These are phyloP conservation scores for Vitis riparia DNA, from an alignment of 164 flowering plant species.

Conservation along the genomic window DNA sequence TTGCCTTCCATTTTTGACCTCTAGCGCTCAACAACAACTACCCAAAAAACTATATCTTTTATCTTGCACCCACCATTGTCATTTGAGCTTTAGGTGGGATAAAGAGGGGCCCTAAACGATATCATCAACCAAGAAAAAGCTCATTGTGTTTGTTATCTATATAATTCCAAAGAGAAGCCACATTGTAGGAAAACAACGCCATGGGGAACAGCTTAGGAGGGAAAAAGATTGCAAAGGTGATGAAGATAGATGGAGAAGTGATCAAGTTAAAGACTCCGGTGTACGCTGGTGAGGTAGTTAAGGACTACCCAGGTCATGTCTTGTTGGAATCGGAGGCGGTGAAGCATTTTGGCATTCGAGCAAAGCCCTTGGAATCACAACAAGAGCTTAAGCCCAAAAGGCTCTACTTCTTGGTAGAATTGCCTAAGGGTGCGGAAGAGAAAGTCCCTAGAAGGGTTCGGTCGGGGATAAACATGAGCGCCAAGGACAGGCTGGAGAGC, in stretches of 20 bases:
- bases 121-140: background rate
- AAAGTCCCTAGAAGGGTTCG: conserved; percentile 31
- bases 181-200: background rate
- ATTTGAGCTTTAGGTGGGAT: background rate
- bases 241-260: conserved; percentile 57
- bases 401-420: conserved; percentile 55
- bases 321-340: conserved; percentile 53
- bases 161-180: background rate
- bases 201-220: conserved; percentile 55
- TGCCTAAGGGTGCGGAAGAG: conserved; percentile 37
- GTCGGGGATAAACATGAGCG: conserved; percentile 48
- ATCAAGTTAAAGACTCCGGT: conserved; percentile 54
- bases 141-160: background rate
- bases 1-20: conserved; percentile 12
- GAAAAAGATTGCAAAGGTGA: conserved; percentile 42
- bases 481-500: conserved; percentile 59
- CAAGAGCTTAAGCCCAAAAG: conserved; percentile 41
- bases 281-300: conserved; percentile 39
- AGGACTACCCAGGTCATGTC: conserved; percentile 51
- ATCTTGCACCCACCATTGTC: conserved; percentile 9
- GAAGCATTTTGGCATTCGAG: conserved; percentile 51
- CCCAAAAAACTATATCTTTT: background rate
- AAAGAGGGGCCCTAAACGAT: background rate
- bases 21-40: conserved; percentile 14
- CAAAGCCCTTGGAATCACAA: conserved; percentile 38